phyloP scores from a whole-genome alignment of 2,329 filamentous ascomycete genomes.

The Cladophialophora yegresii region DNA sequence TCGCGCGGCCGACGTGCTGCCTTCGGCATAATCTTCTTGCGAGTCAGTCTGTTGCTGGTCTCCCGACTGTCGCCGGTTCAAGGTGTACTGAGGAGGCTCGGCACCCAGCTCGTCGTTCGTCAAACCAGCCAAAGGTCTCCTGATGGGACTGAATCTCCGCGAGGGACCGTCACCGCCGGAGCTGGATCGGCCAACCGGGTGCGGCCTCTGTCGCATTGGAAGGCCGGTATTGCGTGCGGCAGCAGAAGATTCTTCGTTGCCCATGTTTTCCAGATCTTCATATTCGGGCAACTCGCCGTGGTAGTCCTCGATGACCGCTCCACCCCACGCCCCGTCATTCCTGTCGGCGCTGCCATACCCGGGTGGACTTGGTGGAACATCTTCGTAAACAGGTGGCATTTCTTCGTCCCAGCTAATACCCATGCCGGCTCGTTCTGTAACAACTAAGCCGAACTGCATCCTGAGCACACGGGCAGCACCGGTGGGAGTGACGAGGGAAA shows the following conservation, averaged over 20 bases:
- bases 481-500: slow-evolving; percentile 76
- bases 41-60: slow-evolving; percentile 4
- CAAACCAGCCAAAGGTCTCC: slow-evolving; percentile 20
- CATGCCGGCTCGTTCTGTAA: slow-evolving; percentile 82
- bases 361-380: slow-evolving; percentile 85
- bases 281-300: slow-evolving; percentile 50
- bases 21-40: slow-evolving; percentile 30
- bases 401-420: slow-evolving; percentile 98
- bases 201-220: slow-evolving; percentile 19
- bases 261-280: slow-evolving; percentile 51
- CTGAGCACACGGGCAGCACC: slow-evolving; percentile 86
- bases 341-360: slow-evolving; percentile 56
- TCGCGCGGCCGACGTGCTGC: slow-evolving; percentile 17
- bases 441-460: slow-evolving; percentile 81
- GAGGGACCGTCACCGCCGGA: slow-evolving; percentile 20
- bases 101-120: slow-evolving; percentile 36
- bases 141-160: slow-evolving; percentile 10
- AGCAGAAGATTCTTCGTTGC: slow-evolving; percentile 40
- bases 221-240: slow-evolving; percentile 16
- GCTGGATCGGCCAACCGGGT: slow-evolving; percentile 4
- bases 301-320: slow-evolving; percentile 53
- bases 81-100: slow-evolving; percentile 29
- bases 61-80: slow-evolving; percentile 15
- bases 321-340: slow-evolving; percentile 40
- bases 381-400: slow-evolving; percentile 87